Base-by-base conservation (phyloP, 768 basidiomycete genomes). In the Collybia sordida region DNA sequence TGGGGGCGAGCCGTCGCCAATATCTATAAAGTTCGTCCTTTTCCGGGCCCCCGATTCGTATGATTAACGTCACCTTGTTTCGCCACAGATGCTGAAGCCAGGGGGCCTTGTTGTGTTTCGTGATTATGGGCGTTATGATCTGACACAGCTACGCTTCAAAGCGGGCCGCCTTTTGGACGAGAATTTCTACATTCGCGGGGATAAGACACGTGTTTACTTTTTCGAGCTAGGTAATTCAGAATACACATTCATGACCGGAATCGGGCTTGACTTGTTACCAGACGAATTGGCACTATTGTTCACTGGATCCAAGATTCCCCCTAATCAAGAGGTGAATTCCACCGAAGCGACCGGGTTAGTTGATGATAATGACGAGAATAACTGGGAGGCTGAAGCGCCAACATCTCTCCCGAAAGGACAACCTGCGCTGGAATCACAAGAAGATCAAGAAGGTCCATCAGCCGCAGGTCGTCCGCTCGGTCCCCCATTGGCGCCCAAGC, bases 121-220 rank as follows among this genome's bases (percentile, higher is more conserved):
- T 9, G 97, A 99, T 66, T 99, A 98, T 61, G 97, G 96, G 2
- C 82, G 96, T 21, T 79, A 98, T 62, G 96, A 99, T 63, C 81
- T 99, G 39, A 91, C 97, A 1, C 96, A 98, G 66, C 74, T 99
- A 39, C 80, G 97, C 8, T 97, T 99, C 76, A 97, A 93, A 67
- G 78, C 78, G 5, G 85, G 87, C 1, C 79, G 97, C 9, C 78
- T 98, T 48, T 80, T 98, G 9, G 90, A 93, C 37, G 93, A 95
- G 41, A 95, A 97, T 64, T 86, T 99, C 56, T 99, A 99, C 61
- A 88, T 97, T 45, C 82, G 97, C 31, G 97, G 97, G 0, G 97
- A 99, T 71, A 95, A 93, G 60, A 98, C 97, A 0, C 78, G 97
- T 34, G 97, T 99, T 0, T 98, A 98, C 68, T 99, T 98, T 66